These are phyloP conservation scores for Rubia balearica DNA, from an alignment of 305 asterid genomes.

Conservation along the genomic window DNA sequence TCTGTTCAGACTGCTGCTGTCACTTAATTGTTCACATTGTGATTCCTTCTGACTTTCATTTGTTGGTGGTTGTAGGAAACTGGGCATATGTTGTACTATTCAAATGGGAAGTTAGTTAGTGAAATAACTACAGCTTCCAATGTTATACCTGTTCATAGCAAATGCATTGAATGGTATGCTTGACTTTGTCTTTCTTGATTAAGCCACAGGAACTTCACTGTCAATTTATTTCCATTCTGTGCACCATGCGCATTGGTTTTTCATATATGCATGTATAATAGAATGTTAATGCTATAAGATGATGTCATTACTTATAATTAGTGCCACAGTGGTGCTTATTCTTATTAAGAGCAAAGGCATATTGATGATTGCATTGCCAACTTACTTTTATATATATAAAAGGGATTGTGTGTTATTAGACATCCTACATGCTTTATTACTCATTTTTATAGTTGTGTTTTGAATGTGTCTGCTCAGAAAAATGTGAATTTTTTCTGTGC, in stretches of 20 bases:
- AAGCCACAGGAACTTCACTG: neutral
- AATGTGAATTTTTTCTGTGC: no score
- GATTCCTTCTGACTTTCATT: neutral
- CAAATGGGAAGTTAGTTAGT: conserved; percentile 54
- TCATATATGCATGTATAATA: neutral
- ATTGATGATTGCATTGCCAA: neutral
- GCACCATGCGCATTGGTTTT: neutral
- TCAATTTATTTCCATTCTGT: neutral
- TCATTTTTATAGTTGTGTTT: neutral
- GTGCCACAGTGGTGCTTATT: neutral
- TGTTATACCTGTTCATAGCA: conserved; percentile 58
- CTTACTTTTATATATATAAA: no score
- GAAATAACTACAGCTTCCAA: conserved; percentile 32
- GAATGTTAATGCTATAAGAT: neutral
- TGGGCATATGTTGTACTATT: conserved; percentile 60
- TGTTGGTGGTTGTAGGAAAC: conserved; percentile 40
- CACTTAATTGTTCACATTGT: neutral
- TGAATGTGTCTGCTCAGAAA: no score
- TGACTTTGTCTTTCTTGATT: neutral
- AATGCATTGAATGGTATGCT: conserved; percentile 86
- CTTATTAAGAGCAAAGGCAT: neutral
- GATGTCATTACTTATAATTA: neutral
- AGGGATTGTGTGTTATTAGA: no score
- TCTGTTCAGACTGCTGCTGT: neutral
- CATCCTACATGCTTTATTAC: neutral